These are phyloP conservation scores for Yamadazyma friedrichii DNA, from an alignment of 1,139 yeast species.

Conservation along the genomic window DNA sequence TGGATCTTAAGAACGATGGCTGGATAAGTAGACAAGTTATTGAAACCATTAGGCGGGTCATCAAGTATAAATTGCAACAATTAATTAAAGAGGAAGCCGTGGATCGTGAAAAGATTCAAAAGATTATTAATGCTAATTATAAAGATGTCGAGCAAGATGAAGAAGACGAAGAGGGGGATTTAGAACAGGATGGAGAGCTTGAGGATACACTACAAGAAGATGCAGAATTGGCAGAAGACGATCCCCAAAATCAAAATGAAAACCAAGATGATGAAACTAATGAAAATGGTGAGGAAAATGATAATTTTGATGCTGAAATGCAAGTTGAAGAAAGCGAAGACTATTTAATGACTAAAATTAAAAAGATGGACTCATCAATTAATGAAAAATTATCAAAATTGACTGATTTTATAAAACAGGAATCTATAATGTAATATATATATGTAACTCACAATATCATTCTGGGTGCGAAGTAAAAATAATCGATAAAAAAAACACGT, in stretches of 20 bases:
- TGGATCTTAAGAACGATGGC: constrained; percentile 56
- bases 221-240: constrained; percentile 16
- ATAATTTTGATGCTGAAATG: constrained; percentile 2
- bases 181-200: constrained; percentile 15
- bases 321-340: constrained; percentile 14
- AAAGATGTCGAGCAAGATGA: constrained; percentile 27
- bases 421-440: constrained; percentile 16
- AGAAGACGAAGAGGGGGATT: constrained; percentile 22
- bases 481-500: background rate
- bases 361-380: constrained; percentile 31
- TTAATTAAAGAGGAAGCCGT: constrained; percentile 45
- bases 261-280: background rate
- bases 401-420: constrained; percentile 51
- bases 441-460: background rate
- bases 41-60: constrained; percentile 61
- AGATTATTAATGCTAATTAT: constrained; percentile 42
- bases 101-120: constrained; percentile 39
- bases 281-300: background rate
- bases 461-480: background rate
- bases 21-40: constrained; percentile 72
- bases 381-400: constrained; percentile 39
- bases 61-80: constrained; percentile 69
- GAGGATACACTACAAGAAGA: background rate
- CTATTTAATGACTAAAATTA: constrained; percentile 28
- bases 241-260: constrained; percentile 6